Evolutionary conservation across 352 stramenopile genomes (phyloP).

Genomic region (Pythium dissotocum): DNA sequence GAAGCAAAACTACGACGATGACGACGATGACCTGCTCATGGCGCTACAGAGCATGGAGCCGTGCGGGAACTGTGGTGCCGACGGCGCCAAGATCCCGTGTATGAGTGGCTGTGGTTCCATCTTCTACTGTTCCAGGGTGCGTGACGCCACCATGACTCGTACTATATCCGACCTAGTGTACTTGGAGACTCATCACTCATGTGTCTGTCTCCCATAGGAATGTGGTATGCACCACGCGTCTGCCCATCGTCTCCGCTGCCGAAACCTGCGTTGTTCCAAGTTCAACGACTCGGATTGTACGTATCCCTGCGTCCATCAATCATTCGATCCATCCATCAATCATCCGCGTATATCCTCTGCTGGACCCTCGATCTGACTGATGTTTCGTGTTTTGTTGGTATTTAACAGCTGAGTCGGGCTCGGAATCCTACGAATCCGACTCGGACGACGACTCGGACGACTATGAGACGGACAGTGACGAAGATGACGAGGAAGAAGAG

Average conservation of each 20-base stretch:
- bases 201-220: constrained; percentile 45
- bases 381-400: not conserved
- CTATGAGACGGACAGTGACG: constrained; percentile 19
- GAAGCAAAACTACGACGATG: constrained; percentile 84
- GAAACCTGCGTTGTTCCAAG: constrained; percentile 86
- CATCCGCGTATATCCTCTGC: not conserved
- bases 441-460: constrained; percentile 34
- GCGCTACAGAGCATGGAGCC: constrained; percentile 86
- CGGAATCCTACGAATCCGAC: constrained; percentile 77
- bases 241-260: constrained; percentile 82
- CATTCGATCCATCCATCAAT: constrained; percentile 1
- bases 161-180: not conserved
- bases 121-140: constrained; percentile 87
- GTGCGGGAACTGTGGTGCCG: constrained; percentile 78
- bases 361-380: not conserved
- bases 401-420: constrained; percentile 62
- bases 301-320: constrained; percentile 8
- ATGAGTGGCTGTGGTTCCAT: constrained; percentile 86
- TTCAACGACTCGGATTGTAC: constrained; percentile 90
- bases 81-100: constrained; percentile 83
- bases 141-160: constrained; percentile 7
- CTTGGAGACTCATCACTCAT: not conserved
- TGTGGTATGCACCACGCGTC: constrained; percentile 89
- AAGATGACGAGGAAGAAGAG: constrained; percentile 43
- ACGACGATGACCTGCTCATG: constrained; percentile 86